Evolutionary conservation across 495 filamentous ascomycete genomes (phyloP), one percentile per base, ranked within the genome.

Genomic region (Aspergillus egyptiacus): DNA sequence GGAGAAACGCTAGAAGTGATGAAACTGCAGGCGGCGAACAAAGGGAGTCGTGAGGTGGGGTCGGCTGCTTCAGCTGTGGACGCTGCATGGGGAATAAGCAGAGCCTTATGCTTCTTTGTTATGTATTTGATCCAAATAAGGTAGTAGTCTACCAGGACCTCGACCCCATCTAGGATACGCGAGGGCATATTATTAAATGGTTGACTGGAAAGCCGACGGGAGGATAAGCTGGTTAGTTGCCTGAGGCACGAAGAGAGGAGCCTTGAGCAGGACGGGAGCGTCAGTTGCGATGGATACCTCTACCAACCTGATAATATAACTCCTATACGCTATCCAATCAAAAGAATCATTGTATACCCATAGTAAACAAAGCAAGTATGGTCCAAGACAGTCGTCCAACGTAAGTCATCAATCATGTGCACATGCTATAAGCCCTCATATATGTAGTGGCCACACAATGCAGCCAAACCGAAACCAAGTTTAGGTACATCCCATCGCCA

Each of bases 1-100:
- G 56, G 36, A 48, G 41, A 35, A 48, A 36, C 46, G 47, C 43
- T 46, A 46, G 32, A 46, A 36, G 43, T 46, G 43, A 46, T 42
- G 34, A 45, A 56, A 38, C 39, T 38, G 40, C 40, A 46, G 37
- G 40, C 34, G 20, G 41, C 33, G 18, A 30, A 45, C 35, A 49
- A 39, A 41, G 37, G n/a, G 46, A 41, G 36, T 38, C 14, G 14
- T 24, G 19, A n/a, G n/a, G 31, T 17, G 31, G 46, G 34, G 23
- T 44, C n/a, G 19, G 9, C 31, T 35, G 2, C 15, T 34, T 35
- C 10, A 27, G 38, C 4, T 41, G 14, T n/a, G n/a, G n/a, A n/a
- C n/a, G n/a, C n/a, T n/a, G n/a, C n/a, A n/a, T n/a, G n/a, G n/a
- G n/a, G n/a, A n/a, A n/a, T n/a, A n/a, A n/a, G n/a, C n/a, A n/a